Percentiles rank a stretch among this genome's conserved stretches.
Conservation (phyloP, 129 eudicot genomes). For the Tagetes patula region DNA sequence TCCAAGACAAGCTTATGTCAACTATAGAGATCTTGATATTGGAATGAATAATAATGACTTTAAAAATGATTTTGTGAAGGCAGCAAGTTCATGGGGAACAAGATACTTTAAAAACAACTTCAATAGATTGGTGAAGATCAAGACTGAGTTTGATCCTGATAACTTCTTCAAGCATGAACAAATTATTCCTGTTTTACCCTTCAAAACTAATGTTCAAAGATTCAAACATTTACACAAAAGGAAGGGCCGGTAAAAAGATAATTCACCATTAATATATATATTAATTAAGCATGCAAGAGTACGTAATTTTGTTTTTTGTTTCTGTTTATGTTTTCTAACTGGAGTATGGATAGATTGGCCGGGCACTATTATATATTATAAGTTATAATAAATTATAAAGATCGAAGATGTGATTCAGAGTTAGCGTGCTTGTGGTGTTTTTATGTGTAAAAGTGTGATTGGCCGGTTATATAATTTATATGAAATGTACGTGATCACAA, state of each 20-base stretch:
- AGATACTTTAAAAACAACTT: constrained; percentile 70
- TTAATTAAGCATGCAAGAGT: background rate
- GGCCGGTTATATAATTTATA: constrained; percentile 19
- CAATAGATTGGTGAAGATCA: constrained; percentile 56
- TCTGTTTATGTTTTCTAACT: background rate
- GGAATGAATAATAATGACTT: constrained; percentile 62
- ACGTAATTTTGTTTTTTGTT: background rate
- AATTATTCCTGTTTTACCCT: constrained; percentile 63
- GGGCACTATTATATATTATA: background rate
- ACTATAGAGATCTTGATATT: constrained; percentile 81
- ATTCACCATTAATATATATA: constrained; percentile 19
- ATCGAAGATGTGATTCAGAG: constrained; percentile 25
- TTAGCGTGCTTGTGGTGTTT: constrained; percentile 27
- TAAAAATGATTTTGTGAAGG: constrained; percentile 45
- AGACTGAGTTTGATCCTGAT: constrained; percentile 74
- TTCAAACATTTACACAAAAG: constrained; percentile 26
- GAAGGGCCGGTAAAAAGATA: constrained; percentile 24
- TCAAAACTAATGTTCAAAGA: constrained; percentile 25
- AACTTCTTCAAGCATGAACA: constrained; percentile 85
- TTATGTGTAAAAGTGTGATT: constrained; percentile 27
- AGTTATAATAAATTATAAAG: constrained; percentile 2
- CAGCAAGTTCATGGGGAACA: constrained; percentile 67
- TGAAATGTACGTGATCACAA: constrained; percentile 25
- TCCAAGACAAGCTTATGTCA: constrained; percentile 78
- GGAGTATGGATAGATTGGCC: constrained; percentile 16